Percentiles rank a stretch among this genome's conserved stretches.
These are phyloP conservation scores for Aphanomyces cochlioides DNA, from an alignment of 352 stramenopile species.

Conservation along the genomic window DNA sequence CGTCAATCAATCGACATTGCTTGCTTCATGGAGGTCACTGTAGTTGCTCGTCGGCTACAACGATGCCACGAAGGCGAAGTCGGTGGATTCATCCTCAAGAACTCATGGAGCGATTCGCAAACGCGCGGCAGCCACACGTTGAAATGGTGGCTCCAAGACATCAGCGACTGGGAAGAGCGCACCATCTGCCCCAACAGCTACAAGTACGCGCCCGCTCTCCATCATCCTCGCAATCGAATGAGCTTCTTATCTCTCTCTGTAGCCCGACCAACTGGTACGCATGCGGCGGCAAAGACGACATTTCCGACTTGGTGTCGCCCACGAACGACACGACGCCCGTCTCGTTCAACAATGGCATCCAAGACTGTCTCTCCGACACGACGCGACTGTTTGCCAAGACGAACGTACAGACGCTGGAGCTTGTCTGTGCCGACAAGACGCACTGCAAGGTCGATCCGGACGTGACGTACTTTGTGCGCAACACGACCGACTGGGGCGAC, in stretches of 20 bases:
- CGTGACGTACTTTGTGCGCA: constrained; percentile 72
- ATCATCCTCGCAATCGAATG: not conserved
- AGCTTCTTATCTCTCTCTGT: not conserved
- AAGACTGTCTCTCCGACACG: constrained; percentile 58
- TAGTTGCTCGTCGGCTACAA: constrained; percentile 79
- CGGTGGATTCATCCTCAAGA: constrained; percentile 70
- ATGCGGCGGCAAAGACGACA: constrained; percentile 49
- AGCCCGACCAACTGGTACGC: constrained; percentile 83
- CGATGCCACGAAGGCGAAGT: constrained; percentile 70
- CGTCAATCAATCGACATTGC: not conserved
- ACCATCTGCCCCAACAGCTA: constrained; percentile 60
- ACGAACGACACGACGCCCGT: constrained; percentile 31
- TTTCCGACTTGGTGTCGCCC: not conserved
- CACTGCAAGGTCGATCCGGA: constrained; percentile 56
- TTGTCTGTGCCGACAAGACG: constrained; percentile 54
- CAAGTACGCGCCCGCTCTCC: constrained; percentile 18
- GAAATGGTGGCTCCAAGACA: constrained; percentile 76
- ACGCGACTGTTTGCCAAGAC: constrained; percentile 63
- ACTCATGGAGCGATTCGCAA: constrained; percentile 63
- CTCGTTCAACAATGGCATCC: constrained; percentile 52
- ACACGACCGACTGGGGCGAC: constrained; percentile 77
- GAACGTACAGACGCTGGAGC: constrained; percentile 66
- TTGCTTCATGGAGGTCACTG: not conserved
- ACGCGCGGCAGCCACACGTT: constrained; percentile 69
- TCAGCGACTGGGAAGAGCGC: constrained; percentile 78